These are phyloP conservation scores for Bretziella fagacearum DNA, from an alignment of 2,329 filamentous ascomycete genomes.

Conservation along the genomic window DNA sequence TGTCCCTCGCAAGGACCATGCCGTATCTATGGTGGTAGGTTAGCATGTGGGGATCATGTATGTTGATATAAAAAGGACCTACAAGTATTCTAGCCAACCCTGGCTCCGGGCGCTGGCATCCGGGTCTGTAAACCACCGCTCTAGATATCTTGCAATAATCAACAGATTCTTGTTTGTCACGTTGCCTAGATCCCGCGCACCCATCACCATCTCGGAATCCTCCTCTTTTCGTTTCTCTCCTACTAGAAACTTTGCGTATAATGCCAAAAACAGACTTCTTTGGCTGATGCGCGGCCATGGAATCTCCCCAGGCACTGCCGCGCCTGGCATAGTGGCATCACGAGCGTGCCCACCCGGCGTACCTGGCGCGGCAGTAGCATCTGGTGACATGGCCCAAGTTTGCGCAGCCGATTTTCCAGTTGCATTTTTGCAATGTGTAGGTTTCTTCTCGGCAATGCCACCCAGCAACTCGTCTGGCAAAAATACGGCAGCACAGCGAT, in stretches of 20 bases:
- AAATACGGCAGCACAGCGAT: slow-evolving; percentile 81
- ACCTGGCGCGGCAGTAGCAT: background rate
- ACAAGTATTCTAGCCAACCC: slow-evolving; percentile 84
- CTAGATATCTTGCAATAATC: slow-evolving; percentile 55
- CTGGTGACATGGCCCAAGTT: background rate
- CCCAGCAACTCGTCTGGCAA: slow-evolving; percentile 65
- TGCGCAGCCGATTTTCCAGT: background rate
- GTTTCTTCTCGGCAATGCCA: slow-evolving; percentile 38
- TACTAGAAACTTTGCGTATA: slow-evolving; percentile 84
- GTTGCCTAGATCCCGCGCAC: slow-evolving; percentile 73
- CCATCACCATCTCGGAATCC: slow-evolving; percentile 92
- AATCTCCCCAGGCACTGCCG: slow-evolving; percentile 17
- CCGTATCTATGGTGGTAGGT: slow-evolving; percentile 43
- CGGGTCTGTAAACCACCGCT: slow-evolving; percentile 61
- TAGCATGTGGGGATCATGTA: background rate
- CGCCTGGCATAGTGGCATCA: slow-evolving; percentile 15
- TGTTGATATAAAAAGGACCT: slow-evolving; percentile 18
- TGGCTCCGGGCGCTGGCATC: slow-evolving; percentile 49
- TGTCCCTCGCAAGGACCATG: slow-evolving; percentile 74
- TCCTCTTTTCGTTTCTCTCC: slow-evolving; percentile 95
- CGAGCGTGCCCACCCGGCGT: background rate
- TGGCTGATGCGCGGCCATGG: slow-evolving; percentile 53
- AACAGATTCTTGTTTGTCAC: slow-evolving; percentile 74
- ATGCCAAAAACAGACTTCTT: slow-evolving; percentile 75
- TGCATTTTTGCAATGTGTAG: slow-evolving; percentile 23